These are phyloP conservation scores for Komagataella ulmi DNA, from an alignment of 805 yeast species.

Conservation along the genomic window DNA sequence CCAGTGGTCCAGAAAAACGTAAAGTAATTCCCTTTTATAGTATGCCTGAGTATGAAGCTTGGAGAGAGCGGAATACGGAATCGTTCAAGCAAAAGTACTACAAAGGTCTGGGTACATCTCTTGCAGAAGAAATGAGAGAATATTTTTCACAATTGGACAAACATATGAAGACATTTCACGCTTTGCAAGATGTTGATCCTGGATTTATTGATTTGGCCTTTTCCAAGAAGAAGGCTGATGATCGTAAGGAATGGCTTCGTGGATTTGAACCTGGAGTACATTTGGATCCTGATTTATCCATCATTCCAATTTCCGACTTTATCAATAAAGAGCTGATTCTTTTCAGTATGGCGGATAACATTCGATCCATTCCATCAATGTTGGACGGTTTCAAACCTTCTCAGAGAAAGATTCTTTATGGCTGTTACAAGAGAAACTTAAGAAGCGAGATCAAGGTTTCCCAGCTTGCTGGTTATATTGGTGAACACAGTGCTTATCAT, in stretches of 20 bases:
- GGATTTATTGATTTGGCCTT: conserved; percentile 82
- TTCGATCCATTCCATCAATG: conserved; percentile 88
- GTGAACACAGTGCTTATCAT: conserved; percentile 85
- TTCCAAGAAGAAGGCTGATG: conserved; percentile 91
- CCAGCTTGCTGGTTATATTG: conserved; percentile 79
- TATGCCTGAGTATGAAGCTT: conserved; percentile 89
- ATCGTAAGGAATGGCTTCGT: conserved; percentile 93
- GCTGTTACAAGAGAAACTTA: conserved; percentile 73
- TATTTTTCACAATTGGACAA: conserved; percentile 76
- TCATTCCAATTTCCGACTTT: conserved; percentile 85
- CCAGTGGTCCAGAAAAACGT: conserved; percentile 40
- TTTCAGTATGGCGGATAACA: conserved; percentile 93
- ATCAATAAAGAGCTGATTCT: conserved; percentile 90
- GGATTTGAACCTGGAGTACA: conserved; percentile 87
- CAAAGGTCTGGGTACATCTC: conserved; percentile 97
- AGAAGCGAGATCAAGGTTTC: conserved; percentile 76
- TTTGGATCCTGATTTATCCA: conserved; percentile 60
- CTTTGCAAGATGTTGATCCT: conserved; percentile 67
- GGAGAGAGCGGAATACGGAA: conserved; percentile 75
- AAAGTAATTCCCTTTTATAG: conserved; percentile 67
- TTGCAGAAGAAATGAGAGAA: conserved; percentile 69
- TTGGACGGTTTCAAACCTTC: conserved; percentile 96
- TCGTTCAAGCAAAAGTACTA: conserved; percentile 92
- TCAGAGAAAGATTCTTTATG: conserved; percentile 85
- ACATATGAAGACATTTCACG: conserved; percentile 77